Conservation (phyloP, 192 early-diverging fungal species). For the Podila epicladia region DNA sequence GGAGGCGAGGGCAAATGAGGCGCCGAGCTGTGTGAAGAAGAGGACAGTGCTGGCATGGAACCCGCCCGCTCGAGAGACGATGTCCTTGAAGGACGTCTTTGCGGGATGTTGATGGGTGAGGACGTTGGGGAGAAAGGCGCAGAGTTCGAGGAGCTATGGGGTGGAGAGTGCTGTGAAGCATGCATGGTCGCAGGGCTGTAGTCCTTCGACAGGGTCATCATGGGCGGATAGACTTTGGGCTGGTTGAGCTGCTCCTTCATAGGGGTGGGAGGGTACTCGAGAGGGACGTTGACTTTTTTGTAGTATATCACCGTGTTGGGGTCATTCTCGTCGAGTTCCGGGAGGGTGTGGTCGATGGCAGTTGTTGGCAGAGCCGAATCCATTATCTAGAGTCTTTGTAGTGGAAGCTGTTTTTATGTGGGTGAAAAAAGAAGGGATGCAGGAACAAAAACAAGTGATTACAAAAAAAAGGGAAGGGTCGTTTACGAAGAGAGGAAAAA, state of each 20-base stretch:
- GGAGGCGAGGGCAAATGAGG: constrained; percentile 33
- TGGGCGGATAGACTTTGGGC: constrained; percentile 41
- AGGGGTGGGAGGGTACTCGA: constrained; percentile 35
- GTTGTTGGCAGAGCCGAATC: neutral
- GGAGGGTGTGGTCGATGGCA: neutral
- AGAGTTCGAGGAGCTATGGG: no score
- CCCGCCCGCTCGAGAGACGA: neutral
- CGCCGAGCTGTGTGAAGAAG: neutral
- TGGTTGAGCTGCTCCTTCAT: constrained; percentile 21
- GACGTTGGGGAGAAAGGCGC: neutral
- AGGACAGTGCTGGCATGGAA: constrained; percentile 9
- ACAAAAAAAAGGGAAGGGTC: neutral
- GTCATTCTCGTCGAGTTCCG: neutral
- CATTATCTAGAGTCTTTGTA: neutral
- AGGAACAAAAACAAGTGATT: neutral
- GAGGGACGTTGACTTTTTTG: constrained; percentile 33
- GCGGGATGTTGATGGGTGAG: constrained; percentile 30
- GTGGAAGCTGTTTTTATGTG: neutral
- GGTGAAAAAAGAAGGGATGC: no score
- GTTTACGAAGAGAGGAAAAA: constrained; percentile 13
- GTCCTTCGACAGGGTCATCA: constrained; percentile 41
- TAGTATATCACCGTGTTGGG: constrained; percentile 7
- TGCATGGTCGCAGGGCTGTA: neutral
- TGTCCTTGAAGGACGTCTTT: neutral
- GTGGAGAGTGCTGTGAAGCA: neutral